phyloP scores from a whole-genome alignment of 2,329 filamentous ascomycete species.

The Emmonsia crescens region DNA sequence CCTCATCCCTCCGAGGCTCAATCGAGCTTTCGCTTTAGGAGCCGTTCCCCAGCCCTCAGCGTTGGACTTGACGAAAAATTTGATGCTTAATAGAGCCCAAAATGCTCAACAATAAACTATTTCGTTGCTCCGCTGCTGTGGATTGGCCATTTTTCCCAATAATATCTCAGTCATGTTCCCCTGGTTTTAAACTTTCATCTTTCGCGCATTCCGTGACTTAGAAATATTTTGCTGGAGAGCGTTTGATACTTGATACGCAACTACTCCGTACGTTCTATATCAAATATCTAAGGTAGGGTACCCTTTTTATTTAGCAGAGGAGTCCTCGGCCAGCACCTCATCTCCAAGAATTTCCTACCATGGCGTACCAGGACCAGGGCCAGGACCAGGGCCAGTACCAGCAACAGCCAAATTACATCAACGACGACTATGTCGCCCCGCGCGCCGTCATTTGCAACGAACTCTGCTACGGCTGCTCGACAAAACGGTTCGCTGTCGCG shows the following conservation, averaged over 20 bases:
- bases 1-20: neutral
- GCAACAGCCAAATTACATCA: neutral
- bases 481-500: slow-evolving; percentile 1
- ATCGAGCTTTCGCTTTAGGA: neutral
- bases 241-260: neutral
- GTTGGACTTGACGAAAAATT: neutral
- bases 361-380: neutral
- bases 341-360: neutral
- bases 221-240: neutral
- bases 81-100: neutral
- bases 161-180: neutral
- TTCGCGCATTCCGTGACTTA: neutral
- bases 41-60: neutral
- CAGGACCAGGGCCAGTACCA: neutral
- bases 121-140: neutral
- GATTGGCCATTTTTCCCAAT: neutral
- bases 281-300: neutral
- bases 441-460: slow-evolving; percentile 1
- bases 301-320: neutral
- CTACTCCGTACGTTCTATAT: neutral
- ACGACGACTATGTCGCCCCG: neutral
- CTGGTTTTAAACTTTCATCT: neutral
- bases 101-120: neutral
- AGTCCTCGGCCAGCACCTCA: neutral
- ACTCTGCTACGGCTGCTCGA: slow-evolving; percentile 4